These are phyloP conservation scores for Hypoxylon sp. DNA, from an alignment of 2,329 filamentous ascomycete species.

Conservation along the genomic window DNA sequence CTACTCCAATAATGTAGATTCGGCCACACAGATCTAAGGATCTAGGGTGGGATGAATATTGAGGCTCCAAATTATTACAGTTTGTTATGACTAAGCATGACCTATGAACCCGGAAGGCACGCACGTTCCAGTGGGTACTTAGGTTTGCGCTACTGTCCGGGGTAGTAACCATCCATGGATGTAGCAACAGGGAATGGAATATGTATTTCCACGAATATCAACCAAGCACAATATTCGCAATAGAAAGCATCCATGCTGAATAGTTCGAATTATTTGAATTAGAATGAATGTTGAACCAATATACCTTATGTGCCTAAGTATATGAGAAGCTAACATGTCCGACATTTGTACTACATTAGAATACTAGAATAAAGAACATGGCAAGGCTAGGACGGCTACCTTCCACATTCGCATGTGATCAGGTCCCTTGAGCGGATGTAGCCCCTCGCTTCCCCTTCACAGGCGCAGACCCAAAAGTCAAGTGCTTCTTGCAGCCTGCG, in stretches of 20 bases:
- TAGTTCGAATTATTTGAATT: too few species aligned
- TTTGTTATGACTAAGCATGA: slow-evolving; percentile 37
- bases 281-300: neutral
- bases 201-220: neutral
- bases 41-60: slow-evolving; percentile 19
- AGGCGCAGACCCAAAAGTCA: slow-evolving; percentile 33
- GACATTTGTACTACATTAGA: neutral
- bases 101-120: neutral
- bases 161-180: slow-evolving; percentile 7
- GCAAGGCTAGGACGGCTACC: slow-evolving; percentile 14
- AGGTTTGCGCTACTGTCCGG: slow-evolving; percentile 10
- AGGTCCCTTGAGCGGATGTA: slow-evolving; percentile 19
- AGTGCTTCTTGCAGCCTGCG: slow-evolving; percentile 45
- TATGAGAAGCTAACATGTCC: slow-evolving; percentile 1
- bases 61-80: slow-evolving; percentile 36
- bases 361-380: slow-evolving; percentile 6
- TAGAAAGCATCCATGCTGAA: too few species aligned
- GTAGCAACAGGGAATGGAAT: neutral
- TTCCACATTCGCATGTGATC: slow-evolving; percentile 35
- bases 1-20: neutral
- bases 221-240: neutral
- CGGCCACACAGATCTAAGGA: slow-evolving; percentile 8
- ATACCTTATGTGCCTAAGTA: neutral
- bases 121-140: slow-evolving; percentile 3
- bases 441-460: slow-evolving; percentile 8